Conservation (phyloP, 2,329 filamentous ascomycete species). For the Thielaviopsis euricoi region DNA sequence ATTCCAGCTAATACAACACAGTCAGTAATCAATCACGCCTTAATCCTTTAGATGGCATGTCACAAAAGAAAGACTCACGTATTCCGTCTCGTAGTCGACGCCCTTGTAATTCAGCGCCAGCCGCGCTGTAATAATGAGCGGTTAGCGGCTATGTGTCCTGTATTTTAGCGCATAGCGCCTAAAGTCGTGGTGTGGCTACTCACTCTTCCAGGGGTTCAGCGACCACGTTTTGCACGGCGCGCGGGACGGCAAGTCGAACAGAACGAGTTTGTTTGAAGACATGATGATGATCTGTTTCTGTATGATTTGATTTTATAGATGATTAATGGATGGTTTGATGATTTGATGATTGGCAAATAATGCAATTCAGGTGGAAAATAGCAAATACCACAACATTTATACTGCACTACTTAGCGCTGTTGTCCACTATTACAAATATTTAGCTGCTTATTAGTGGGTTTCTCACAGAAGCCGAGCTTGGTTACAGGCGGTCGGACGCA, state of each 20-base stretch:
- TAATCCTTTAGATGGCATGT: background rate
- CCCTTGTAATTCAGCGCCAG: constrained; percentile 51
- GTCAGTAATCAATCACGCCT: background rate
- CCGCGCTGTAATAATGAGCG: constrained; percentile 30
- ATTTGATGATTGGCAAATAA: too few relatives aligned
- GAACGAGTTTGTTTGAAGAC: constrained; percentile 23
- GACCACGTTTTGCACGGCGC: constrained; percentile 38
- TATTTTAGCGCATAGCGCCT: constrained; percentile 11
- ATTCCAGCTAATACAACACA: constrained; percentile 32
- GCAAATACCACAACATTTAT: too few relatives aligned
- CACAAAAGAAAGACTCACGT: constrained; percentile 22
- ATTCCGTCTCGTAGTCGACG: constrained; percentile 50
- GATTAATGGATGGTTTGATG: too few relatives aligned
- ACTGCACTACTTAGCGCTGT: too few relatives aligned
- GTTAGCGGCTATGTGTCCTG: background rate
- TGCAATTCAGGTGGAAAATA: too few relatives aligned
- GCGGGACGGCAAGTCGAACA: constrained; percentile 48
- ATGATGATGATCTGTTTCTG: too few relatives aligned
- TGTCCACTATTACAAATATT: too few relatives aligned
- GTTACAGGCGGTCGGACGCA: too few relatives aligned
- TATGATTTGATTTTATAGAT: too few relatives aligned
- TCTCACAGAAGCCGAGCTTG: too few relatives aligned
- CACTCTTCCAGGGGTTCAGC: constrained; percentile 56
- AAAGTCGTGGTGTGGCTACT: too few relatives aligned
- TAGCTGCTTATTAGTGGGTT: too few relatives aligned